These are phyloP conservation scores for Fusarium sp. DNA, from an alignment of 2,329 filamentous ascomycete genomes.

Conservation along the genomic window DNA sequence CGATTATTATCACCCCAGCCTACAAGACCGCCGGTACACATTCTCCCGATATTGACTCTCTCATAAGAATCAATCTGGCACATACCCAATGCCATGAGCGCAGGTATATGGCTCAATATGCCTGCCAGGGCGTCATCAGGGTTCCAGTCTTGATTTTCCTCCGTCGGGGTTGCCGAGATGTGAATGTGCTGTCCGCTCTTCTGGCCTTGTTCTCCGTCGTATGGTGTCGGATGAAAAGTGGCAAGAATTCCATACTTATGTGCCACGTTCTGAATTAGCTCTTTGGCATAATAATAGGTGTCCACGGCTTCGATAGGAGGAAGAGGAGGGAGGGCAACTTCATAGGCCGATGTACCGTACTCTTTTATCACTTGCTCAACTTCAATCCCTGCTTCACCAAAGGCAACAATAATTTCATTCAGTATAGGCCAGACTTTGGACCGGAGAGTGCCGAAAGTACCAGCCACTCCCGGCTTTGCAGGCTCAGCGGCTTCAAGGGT, in stretches of 20 bases:
- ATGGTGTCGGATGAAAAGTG: constrained; percentile 12
- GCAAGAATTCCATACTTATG: neutral
- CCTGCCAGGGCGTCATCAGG: neutral
- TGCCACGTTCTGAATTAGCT: neutral
- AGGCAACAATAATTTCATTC: neutral
- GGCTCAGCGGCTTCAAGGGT: neutral
- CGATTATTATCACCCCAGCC: constrained; percentile 16
- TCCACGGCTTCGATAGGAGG: constrained; percentile 1
- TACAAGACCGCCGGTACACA: neutral
- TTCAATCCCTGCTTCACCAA: neutral
- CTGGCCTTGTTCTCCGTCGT: neutral
- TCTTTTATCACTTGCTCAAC: constrained; percentile 11
- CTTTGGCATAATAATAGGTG: neutral
- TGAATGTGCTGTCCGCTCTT: constrained; percentile 16
- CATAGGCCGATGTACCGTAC: constrained; percentile 4
- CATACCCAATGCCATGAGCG: neutral
- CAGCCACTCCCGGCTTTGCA: neutral
- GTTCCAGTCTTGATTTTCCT: neutral
- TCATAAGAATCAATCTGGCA: constrained; percentile 10
- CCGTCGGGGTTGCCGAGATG: neutral
- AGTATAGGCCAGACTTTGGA: constrained; percentile 2
- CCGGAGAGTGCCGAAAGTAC: neutral
- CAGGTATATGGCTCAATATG: neutral
- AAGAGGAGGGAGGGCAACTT: neutral
- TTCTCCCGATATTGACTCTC: neutral